Percentiles rank a stretch among this genome's conserved stretches.
Conservation (phyloP, 768 basidiomycete species). For the Auriculariales sp. region DNA sequence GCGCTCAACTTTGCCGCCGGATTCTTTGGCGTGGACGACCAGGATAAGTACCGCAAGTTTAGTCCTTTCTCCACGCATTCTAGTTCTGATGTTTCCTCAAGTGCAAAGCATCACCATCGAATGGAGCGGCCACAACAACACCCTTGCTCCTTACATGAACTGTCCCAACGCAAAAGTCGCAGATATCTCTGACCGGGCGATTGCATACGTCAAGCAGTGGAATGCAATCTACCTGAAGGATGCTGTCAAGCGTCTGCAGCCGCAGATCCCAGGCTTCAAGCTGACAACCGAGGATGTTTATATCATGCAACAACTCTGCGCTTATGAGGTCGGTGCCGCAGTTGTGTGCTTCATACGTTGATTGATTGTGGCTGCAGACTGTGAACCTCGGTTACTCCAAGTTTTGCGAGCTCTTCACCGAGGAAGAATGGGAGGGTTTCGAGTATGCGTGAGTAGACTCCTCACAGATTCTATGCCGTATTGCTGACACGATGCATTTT, state of each 20-base stretch:
- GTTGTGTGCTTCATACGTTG: background rate
- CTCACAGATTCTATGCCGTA: background rate
- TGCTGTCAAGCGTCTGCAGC: slow-evolving; percentile 45
- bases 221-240: slow-evolving; percentile 52
- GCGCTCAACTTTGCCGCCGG: slow-evolving; percentile 38
- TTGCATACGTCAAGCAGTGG: slow-evolving; percentile 51
- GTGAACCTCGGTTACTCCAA: slow-evolving; percentile 84
- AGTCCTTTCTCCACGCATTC: no score
- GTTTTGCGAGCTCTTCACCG: slow-evolving; percentile 82
- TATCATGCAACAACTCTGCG: slow-evolving; percentile 61
- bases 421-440: slow-evolving; percentile 89
- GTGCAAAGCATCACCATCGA: slow-evolving; percentile 27
- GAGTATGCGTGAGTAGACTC: slow-evolving; percentile 52
- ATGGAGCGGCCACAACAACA: slow-evolving; percentile 46
- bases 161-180: slow-evolving; percentile 46
- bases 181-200: slow-evolving; percentile 40
- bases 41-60: slow-evolving; percentile 24
- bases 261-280: slow-evolving; percentile 43
- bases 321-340: slow-evolving; percentile 50
- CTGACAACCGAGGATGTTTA: slow-evolving; percentile 58
- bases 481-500: background rate
- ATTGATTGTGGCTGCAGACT: slow-evolving; percentile 32
- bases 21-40: slow-evolving; percentile 33
- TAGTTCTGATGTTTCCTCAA: background rate
- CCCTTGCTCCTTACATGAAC: slow-evolving; percentile 70